Evolutionary conservation across 2,329 filamentous ascomycete genomes (phyloP).

Genomic region (Paecilomyces sp.): DNA sequence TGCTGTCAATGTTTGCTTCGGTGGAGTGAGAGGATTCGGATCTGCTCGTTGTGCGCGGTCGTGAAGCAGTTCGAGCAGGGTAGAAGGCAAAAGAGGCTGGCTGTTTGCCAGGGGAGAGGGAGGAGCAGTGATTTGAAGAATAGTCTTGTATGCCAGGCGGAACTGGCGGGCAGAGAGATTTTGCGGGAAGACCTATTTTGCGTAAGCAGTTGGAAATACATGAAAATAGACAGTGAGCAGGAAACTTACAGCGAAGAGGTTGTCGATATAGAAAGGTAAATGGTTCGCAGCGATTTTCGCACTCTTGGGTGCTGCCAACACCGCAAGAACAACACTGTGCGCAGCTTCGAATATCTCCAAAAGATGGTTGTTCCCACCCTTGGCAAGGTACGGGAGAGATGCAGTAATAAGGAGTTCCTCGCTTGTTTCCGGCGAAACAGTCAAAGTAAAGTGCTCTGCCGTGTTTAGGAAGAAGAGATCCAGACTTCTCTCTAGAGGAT

Average conservation of each 20-base stretch:
- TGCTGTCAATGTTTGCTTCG: constrained; percentile 27
- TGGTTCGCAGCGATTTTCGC: constrained; percentile 62
- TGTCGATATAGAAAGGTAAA: constrained; percentile 76
- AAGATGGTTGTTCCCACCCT: constrained; percentile 51
- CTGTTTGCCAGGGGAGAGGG: constrained; percentile 66
- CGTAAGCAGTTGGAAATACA: background rate
- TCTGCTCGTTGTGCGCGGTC: constrained; percentile 55
- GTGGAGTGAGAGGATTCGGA: constrained; percentile 41
- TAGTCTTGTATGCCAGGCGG: constrained; percentile 76
- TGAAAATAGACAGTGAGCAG: background rate
- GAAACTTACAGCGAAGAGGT: constrained; percentile 56
- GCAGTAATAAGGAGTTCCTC: constrained; percentile 68
- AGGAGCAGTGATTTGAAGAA: constrained; percentile 74
- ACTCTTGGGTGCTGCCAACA: constrained; percentile 73
- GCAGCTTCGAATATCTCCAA: constrained; percentile 79
- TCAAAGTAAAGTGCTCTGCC: constrained; percentile 72
- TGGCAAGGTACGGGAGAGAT: constrained; percentile 64
- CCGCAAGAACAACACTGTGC: constrained; percentile 72
- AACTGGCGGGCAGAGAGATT: constrained; percentile 80
- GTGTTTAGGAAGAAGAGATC: constrained; percentile 85
- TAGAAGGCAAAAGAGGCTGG: constrained; percentile 72
- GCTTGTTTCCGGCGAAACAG: constrained; percentile 58
- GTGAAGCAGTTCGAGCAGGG: constrained; percentile 69
- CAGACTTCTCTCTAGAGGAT: constrained; percentile 64
- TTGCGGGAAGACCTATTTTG: constrained; percentile 58